Percentiles rank a stretch among this genome's conserved stretches.
These are phyloP conservation scores for Ascochyta lentis DNA, from an alignment of 2,329 filamentous ascomycete genomes.

Conservation along the genomic window DNA sequence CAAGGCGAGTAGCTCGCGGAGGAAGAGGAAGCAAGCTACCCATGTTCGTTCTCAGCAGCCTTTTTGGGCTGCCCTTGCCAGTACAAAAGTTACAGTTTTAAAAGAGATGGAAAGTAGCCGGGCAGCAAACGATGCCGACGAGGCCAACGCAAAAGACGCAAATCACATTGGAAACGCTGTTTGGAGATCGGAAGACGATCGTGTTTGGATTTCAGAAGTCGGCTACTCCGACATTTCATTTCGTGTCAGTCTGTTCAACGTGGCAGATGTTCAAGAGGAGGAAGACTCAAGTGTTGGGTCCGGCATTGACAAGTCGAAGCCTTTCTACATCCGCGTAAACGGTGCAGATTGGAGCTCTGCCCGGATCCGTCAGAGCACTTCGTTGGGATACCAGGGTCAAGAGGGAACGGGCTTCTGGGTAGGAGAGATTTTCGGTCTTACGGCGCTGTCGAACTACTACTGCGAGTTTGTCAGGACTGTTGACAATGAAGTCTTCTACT, in stretches of 20 bases:
- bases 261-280: conserved; percentile 49
- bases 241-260: conserved; percentile 70
- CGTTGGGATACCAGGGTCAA: conserved; percentile 54
- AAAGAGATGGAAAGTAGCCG: conserved; percentile 80
- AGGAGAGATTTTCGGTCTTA: conserved; percentile 71
- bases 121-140: conserved; percentile 73
- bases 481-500: conserved; percentile 71
- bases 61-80: conserved; percentile 91
- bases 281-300: conserved; percentile 50
- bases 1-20: conserved; percentile 74
- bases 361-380: conserved; percentile 65
- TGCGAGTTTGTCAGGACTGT: conserved; percentile 77
- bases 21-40: conserved; percentile 87
- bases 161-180: conserved; percentile 79
- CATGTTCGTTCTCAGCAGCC: conserved; percentile 90
- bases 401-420: conserved; percentile 66
- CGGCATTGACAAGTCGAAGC: conserved; percentile 72
- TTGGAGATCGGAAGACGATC: conserved; percentile 71
- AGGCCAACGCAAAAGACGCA: conserved; percentile 76
- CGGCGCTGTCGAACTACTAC: conserved; percentile 77
- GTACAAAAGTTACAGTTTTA: conserved; percentile 94
- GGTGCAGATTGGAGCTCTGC: conserved; percentile 81
- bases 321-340: conserved; percentile 80
- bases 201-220: conserved; percentile 83
- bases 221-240: conserved; percentile 80